These are phyloP conservation scores for Calcarisporium arbuscula DNA, from an alignment of 2,329 filamentous ascomycete species.

Conservation along the genomic window DNA sequence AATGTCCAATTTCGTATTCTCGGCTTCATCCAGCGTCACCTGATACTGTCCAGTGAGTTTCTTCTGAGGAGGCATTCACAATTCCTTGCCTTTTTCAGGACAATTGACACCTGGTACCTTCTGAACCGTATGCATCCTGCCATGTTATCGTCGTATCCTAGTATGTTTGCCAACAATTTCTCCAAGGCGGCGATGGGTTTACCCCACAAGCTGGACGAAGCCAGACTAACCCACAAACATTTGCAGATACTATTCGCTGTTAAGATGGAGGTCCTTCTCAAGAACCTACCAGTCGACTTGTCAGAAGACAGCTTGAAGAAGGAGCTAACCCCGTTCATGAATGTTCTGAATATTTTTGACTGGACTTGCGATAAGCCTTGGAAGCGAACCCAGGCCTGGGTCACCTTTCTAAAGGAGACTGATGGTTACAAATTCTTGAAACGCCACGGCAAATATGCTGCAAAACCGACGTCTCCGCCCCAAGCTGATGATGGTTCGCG, in stretches of 20 bases:
- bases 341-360: slow-evolving; percentile 30
- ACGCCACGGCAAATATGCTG: slow-evolving; percentile 16
- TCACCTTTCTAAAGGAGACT: slow-evolving; percentile 34
- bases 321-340: slow-evolving; percentile 35
- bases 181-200: too few relatives aligned
- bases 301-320: slow-evolving; percentile 28
- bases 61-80: too few relatives aligned
- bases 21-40: too few relatives aligned
- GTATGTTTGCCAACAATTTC: too few relatives aligned
- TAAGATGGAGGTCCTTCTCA: slow-evolving; percentile 42
- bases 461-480: neutral
- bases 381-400: slow-evolving; percentile 25
- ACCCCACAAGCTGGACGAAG: too few relatives aligned
- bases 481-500: neutral
- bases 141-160: too few relatives aligned
- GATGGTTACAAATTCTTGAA: slow-evolving; percentile 39
- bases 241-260: neutral
- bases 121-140: too few relatives aligned
- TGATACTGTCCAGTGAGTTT: too few relatives aligned
- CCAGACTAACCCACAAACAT: too few relatives aligned
- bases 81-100: too few relatives aligned
- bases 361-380: slow-evolving; percentile 38
- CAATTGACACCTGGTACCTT: too few relatives aligned
- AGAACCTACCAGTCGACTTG: slow-evolving; percentile 34
- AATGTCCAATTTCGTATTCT: too few relatives aligned